Percentiles rank a stretch among this genome's conserved stretches.
Conservation (phyloP, 495 filamentous ascomycete species). For the Friedmanniomyces simplex region DNA sequence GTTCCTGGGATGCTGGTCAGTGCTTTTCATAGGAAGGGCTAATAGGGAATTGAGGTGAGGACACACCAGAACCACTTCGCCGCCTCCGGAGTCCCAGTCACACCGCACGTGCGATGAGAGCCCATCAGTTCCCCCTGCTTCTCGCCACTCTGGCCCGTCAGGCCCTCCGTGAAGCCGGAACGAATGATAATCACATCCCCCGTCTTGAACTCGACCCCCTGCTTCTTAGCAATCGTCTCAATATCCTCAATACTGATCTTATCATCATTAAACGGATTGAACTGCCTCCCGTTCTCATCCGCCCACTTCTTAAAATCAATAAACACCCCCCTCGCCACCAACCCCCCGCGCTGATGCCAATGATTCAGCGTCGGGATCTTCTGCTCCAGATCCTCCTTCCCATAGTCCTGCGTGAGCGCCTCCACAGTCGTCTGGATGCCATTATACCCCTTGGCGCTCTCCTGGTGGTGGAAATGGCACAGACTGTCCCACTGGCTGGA, state of each 20-base stretch:
- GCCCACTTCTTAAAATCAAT: conserved; percentile 47
- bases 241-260: conserved; percentile 28
- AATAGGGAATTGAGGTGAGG: no score
- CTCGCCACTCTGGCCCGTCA: conserved; percentile 26
- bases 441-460: conserved; percentile 45
- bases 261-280: conserved; percentile 30
- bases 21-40: no score
- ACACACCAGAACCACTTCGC: conserved; percentile 42
- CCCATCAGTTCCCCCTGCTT: conserved; percentile 25
- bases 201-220: conserved; percentile 35
- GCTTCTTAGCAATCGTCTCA: conserved; percentile 25
- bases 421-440: conserved; percentile 26
- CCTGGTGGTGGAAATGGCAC: conserved; percentile 38
- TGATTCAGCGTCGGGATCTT: conserved; percentile 30
- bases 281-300: conserved; percentile 28
- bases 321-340: conserved; percentile 46
- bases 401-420: conserved; percentile 21
- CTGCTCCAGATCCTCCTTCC: conserved; percentile 18
- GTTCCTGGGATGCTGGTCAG: conserved; percentile 19
- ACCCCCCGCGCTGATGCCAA: conserved; percentile 35
- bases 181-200: conserved; percentile 41
- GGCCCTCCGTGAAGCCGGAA: conserved; percentile 35
- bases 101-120: conserved; percentile 21
- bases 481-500: conserved; percentile 35
- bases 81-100: conserved; percentile 22